Conservation (phyloP, 1,139 yeast genomes). For the Blastobotrys ciferrii region DNA sequence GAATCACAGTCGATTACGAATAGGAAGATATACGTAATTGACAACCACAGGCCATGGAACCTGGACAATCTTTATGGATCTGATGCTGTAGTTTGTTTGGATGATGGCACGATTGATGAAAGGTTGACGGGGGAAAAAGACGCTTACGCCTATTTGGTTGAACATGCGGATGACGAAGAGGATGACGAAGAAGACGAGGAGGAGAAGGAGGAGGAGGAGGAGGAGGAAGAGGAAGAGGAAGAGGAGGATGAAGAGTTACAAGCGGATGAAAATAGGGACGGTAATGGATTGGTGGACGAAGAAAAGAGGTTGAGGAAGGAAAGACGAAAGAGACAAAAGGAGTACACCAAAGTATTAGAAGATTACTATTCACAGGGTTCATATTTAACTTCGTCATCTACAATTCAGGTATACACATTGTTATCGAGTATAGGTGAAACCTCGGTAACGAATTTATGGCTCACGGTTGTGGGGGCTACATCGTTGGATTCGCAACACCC, state of each 20-base stretch:
- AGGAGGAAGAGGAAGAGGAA: conserved; percentile 19
- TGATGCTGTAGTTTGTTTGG: conserved; percentile 75
- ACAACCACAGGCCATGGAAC: conserved; percentile 96
- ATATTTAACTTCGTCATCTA: conserved; percentile 67
- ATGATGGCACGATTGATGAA: conserved; percentile 69
- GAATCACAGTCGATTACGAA: conserved; percentile 26
- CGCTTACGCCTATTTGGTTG: conserved; percentile 33
- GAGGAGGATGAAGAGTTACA: conserved; percentile 17
- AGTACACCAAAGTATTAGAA: conserved; percentile 25
- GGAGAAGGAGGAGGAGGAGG: conserved; percentile 28
- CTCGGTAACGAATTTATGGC: conserved; percentile 71
- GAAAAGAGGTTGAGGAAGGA: conserved; percentile 3
- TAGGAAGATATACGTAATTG: conserved; percentile 72
- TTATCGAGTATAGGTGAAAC: conserved; percentile 80
- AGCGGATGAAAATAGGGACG: conserved; percentile 26
- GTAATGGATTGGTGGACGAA: conserved; percentile 23
- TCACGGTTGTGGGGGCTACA: conserved; percentile 83
- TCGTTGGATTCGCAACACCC: conserved; percentile 76
- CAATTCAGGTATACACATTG: conserved; percentile 77
- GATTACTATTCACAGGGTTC: conserved; percentile 59
- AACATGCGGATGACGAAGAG: conserved; percentile 34
- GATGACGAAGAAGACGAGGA: conserved; percentile 36
- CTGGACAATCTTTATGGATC: conserved; percentile 89
- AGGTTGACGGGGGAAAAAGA: conserved; percentile 27
- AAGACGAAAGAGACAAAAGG: conserved; percentile 16